These are phyloP conservation scores for Agaricus bisporus DNA, from an alignment of 768 basidiomycete genomes.

Conservation along the genomic window DNA sequence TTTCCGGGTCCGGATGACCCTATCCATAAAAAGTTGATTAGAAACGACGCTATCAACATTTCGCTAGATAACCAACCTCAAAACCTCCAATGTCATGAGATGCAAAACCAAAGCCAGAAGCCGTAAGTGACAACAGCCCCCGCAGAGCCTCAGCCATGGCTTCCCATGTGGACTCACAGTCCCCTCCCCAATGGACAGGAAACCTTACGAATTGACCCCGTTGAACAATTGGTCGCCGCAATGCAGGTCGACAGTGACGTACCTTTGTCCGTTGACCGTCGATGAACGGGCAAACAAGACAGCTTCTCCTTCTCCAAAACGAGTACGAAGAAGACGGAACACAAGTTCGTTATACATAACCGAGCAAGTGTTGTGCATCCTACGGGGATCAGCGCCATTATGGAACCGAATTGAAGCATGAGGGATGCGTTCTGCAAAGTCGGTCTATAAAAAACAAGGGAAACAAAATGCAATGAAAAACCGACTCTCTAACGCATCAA, in stretches of 20 bases:
- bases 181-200: slow-evolving; percentile 62
- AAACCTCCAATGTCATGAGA: slow-evolving; percentile 78
- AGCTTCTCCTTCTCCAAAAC: slow-evolving; percentile 59
- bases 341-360: slow-evolving; percentile 68
- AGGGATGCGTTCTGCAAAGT: slow-evolving; percentile 75
- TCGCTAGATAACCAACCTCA: slow-evolving; percentile 35
- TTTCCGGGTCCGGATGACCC: slow-evolving; percentile 61
- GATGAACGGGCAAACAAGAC: slow-evolving; percentile 66
- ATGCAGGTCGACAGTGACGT: background rate
- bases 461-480: background rate
- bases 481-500: no score
- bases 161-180: slow-evolving; percentile 72
- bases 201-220: slow-evolving; percentile 20
- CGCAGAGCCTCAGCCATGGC: slow-evolving; percentile 74
- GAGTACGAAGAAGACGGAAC: slow-evolving; percentile 50
- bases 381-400: slow-evolving; percentile 62
- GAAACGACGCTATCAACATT: background rate
- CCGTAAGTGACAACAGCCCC: slow-evolving; percentile 57
- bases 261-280: slow-evolving; percentile 66
- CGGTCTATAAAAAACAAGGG: slow-evolving; percentile 39
- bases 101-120: slow-evolving; percentile 66
- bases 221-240: background rate
- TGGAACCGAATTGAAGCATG: slow-evolving; percentile 57
- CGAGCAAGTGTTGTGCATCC: slow-evolving; percentile 70
- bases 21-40: slow-evolving; percentile 14